phyloP scores from a whole-genome alignment of 306 rosid genomes.

The Pterocarpus macrocarpus region DNA sequence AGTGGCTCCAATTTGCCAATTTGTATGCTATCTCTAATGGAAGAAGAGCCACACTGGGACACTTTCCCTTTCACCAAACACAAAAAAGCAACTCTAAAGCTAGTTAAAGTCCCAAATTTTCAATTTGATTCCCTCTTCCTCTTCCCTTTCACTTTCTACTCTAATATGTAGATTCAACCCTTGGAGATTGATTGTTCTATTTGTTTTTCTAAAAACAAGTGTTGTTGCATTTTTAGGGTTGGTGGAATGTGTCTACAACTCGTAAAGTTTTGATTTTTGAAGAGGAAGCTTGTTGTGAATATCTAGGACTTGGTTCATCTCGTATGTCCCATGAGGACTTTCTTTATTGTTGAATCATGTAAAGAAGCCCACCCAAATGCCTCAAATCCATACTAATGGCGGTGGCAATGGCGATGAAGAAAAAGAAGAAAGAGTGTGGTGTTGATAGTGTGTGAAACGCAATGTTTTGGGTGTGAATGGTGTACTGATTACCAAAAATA shows the following conservation, averaged over 20 bases:
- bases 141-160: conserved; percentile 10
- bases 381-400: conserved; percentile 74
- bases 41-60: conserved; percentile 33
- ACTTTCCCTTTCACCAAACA: conserved; percentile 41
- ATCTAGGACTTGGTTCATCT: conserved; percentile 74
- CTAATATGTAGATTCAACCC: conserved; percentile 42
- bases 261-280: conserved; percentile 43
- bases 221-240: background rate
- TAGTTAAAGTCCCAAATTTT: conserved; percentile 40
- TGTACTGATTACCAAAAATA: too few relatives aligned
- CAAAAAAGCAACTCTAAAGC: conserved; percentile 29
- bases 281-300: conserved; percentile 69
- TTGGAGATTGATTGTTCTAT: background rate
- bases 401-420: conserved; percentile 36
- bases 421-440: too few relatives aligned
- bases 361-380: conserved; percentile 81
- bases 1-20: conserved; percentile 44
- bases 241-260: conserved; percentile 39
- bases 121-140: conserved; percentile 30
- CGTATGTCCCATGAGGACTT: conserved; percentile 88
- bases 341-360: conserved; percentile 80
- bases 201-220: too few relatives aligned
- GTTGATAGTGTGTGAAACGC: too few relatives aligned
- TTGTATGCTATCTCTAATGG: conserved; percentile 43
- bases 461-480: too few relatives aligned